phyloP scores from a whole-genome alignment of 2,329 filamentous ascomycete species.

The Amesomyces nigricolor region DNA sequence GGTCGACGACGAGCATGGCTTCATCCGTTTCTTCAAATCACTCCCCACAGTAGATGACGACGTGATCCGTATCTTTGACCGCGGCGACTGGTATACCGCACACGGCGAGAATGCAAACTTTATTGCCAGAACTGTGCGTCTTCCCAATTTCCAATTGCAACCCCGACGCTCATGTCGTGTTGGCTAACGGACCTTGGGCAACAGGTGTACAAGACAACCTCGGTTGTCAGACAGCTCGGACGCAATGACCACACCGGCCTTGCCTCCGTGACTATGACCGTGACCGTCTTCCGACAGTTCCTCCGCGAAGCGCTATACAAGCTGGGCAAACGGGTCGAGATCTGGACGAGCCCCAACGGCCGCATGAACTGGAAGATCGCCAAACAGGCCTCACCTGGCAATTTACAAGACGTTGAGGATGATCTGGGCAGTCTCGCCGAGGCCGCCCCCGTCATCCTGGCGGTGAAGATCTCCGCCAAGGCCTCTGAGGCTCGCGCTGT shows the following conservation, averaged over 20 bases:
- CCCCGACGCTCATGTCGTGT: not conserved
- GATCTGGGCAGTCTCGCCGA: conserved; percentile 84
- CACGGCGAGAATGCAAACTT: conserved; percentile 80
- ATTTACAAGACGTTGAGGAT: conserved; percentile 94
- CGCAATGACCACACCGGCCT: conserved; percentile 77
- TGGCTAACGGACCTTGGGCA: not conserved
- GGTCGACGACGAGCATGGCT: conserved; percentile 95
- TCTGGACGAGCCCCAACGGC: conserved; percentile 70
- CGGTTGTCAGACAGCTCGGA: conserved; percentile 85
- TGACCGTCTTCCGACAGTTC: conserved; percentile 93
- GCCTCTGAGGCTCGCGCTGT: conserved; percentile 78
- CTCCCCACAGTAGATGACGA: conserved; percentile 65
- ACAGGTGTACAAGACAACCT: conserved; percentile 94
- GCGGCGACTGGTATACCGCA: conserved; percentile 93
- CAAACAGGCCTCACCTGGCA: conserved; percentile 92
- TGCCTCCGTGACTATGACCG: conserved; percentile 89
- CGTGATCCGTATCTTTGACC: conserved; percentile 85
- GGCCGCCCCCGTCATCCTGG: conserved; percentile 86
- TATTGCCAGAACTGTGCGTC: conserved; percentile 66
- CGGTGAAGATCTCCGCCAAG: conserved; percentile 88
- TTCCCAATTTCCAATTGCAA: not conserved
- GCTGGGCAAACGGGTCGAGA: conserved; percentile 83
- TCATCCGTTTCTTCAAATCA: conserved; percentile 94
- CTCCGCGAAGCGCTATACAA: conserved; percentile 90
- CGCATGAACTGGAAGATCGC: conserved; percentile 87